phyloP scores from a whole-genome alignment of 2,329 filamentous ascomycete species.

The Sarocladium oryzae region DNA sequence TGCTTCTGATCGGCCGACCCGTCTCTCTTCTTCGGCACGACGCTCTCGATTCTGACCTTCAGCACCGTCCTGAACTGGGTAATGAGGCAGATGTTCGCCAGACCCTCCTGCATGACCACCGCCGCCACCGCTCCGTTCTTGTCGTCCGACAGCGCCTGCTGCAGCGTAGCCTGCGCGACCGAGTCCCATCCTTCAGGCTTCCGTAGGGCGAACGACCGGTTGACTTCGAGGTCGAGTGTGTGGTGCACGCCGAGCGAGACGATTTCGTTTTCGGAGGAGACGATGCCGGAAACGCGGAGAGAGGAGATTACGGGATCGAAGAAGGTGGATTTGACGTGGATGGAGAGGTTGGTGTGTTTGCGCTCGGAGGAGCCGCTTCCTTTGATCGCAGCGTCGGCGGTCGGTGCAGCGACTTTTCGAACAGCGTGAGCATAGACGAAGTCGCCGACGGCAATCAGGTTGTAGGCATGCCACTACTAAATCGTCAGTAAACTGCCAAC shows the following conservation, averaged over 20 bases:
- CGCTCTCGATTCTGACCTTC: slow-evolving; percentile 54
- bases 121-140: slow-evolving; percentile 79
- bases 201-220: slow-evolving; percentile 80
- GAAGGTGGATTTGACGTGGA: slow-evolving; percentile 50
- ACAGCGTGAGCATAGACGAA: slow-evolving; percentile 48
- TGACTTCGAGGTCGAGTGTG: slow-evolving; percentile 73
- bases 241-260: slow-evolving; percentile 51
- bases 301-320: slow-evolving; percentile 50
- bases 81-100: slow-evolving; percentile 77
- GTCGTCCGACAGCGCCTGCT: slow-evolving; percentile 72
- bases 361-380: slow-evolving; percentile 43
- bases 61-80: slow-evolving; percentile 74
- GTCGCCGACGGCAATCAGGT: slow-evolving; percentile 49
- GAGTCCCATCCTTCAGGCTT: slow-evolving; percentile 92
- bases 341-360: slow-evolving; percentile 51
- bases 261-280: slow-evolving; percentile 45
- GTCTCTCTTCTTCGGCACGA: slow-evolving; percentile 61
- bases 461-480: slow-evolving; percentile 52
- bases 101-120: slow-evolving; percentile 86
- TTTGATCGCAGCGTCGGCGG: slow-evolving; percentile 37
- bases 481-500: slow-evolving; percentile 3
- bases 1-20: slow-evolving; percentile 60
- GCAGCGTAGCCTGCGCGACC: slow-evolving; percentile 70
- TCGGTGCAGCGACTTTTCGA: slow-evolving; percentile 41
- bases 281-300: slow-evolving; percentile 49